Conservation (phyloP, 176 grass and related monocot genomes). For the Alloteropsis semialata region DNA sequence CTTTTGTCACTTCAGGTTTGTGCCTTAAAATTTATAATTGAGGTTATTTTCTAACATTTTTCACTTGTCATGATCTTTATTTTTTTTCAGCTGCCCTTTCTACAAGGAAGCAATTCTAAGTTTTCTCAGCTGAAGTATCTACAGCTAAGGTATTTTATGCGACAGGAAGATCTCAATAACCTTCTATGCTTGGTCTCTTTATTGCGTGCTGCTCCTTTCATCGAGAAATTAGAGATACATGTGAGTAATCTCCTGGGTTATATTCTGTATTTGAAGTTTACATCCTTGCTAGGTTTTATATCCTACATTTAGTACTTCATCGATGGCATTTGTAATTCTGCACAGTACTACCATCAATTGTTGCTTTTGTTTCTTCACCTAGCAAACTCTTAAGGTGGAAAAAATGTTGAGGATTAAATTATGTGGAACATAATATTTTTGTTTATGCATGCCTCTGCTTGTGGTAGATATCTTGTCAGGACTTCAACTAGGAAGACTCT, state of each 20-base stretch:
- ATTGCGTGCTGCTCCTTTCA: not conserved
- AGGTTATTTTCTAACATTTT: not conserved
- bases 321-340: too few relatives aligned
- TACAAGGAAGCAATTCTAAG: not conserved
- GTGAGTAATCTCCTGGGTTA: not conserved
- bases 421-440: too few relatives aligned
- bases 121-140: not conserved
- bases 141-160: not conserved
- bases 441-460: too few relatives aligned
- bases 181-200: not conserved
- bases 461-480: too few relatives aligned
- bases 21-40: not conserved
- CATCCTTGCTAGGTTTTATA: not conserved
- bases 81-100: not conserved
- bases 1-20: not conserved
- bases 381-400: too few relatives aligned
- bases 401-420: too few relatives aligned
- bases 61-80: not conserved
- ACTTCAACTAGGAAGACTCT: too few relatives aligned
- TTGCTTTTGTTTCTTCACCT: too few relatives aligned
- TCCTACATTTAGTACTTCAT: too few relatives aligned
- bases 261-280: too few relatives aligned
- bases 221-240: conserved; percentile 2
- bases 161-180: not conserved
- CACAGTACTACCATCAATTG: too few relatives aligned